Conservation (phyloP, 108 stramenopile genomes). For the Nitzschia palea region DNA sequence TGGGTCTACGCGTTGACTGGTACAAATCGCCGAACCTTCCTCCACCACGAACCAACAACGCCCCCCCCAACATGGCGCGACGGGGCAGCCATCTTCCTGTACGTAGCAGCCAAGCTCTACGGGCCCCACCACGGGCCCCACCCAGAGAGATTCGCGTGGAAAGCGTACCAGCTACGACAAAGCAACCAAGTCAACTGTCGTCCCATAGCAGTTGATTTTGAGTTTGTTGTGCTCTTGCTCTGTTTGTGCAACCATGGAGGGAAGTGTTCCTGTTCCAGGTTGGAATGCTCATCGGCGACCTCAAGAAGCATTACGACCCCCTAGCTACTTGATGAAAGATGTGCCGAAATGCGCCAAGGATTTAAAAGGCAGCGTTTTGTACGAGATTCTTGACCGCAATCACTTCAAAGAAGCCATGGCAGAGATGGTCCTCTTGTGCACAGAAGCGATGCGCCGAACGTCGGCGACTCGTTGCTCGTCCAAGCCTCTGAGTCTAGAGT, state of each 20-base stretch:
- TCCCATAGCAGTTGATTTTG: no score
- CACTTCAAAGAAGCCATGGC: constrained; percentile 79
- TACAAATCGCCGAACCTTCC: no score
- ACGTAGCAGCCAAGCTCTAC: no score
- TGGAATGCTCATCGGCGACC: constrained; percentile 63
- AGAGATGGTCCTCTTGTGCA: constrained; percentile 86
- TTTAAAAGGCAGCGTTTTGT: constrained; percentile 57
- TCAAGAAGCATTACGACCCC: constrained; percentile 69
- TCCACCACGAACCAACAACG: no score
- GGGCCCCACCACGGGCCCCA: no score
- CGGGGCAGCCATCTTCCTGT: no score
- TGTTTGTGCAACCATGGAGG: constrained; percentile 7
- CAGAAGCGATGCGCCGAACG: constrained; percentile 78
- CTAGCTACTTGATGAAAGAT: constrained; percentile 62
- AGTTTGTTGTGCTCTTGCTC: no score
- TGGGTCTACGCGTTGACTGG: no score
- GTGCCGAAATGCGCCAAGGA: constrained; percentile 54
- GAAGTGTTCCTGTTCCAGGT: constrained; percentile 21
- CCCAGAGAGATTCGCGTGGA: no score
- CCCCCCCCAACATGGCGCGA: no score
- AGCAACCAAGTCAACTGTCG: no score
- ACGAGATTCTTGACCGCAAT: constrained; percentile 60
- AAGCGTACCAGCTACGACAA: no score
- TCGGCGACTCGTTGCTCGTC: constrained; percentile 12
- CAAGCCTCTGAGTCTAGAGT: constrained; percentile 89